Percentiles rank a stretch among this genome's conserved stretches.
Evolutionary conservation across 805 yeast genomes (phyloP).

Genomic region (Cyberlindnera mississippiensis): DNA sequence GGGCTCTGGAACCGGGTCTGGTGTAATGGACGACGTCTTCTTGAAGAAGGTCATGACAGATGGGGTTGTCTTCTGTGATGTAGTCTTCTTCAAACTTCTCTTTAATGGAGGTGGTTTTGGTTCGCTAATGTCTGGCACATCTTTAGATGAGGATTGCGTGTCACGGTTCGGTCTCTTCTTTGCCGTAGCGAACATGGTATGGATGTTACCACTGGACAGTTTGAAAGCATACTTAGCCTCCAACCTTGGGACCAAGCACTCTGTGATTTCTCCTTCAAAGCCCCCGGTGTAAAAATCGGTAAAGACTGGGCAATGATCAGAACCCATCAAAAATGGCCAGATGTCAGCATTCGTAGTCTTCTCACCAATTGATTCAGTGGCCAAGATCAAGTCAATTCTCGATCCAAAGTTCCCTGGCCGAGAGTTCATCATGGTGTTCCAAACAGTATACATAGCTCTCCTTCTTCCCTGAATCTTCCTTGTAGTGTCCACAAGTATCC

Average conservation of each 20-base stretch:
- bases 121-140: background rate
- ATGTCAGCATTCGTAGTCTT: conserved; percentile 42
- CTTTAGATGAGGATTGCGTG: conserved; percentile 4
- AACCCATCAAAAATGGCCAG: conserved; percentile 72
- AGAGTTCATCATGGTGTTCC: conserved; percentile 79
- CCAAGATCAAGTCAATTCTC: conserved; percentile 73
- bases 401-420: conserved; percentile 86
- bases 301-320: conserved; percentile 92
- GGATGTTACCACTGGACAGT: conserved; percentile 32
- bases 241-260: conserved; percentile 34
- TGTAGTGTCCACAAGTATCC: conserved; percentile 54
- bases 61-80: conserved; percentile 3
- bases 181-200: conserved; percentile 33
- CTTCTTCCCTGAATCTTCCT: conserved; percentile 54
- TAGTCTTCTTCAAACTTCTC: background rate
- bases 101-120: conserved; percentile 14
- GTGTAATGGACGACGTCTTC: conserved; percentile 1
- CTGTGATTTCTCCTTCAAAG: conserved; percentile 4
- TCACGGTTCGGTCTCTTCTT: conserved; percentile 11
- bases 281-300: conserved; percentile 49
- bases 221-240: conserved; percentile 53
- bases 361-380: conserved; percentile 37
- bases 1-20: background rate
- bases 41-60: conserved; percentile 18
- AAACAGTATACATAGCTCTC: conserved; percentile 76